Conservation (phyloP, 768 basidiomycete species). For the Leucocoprinus sp. region DNA sequence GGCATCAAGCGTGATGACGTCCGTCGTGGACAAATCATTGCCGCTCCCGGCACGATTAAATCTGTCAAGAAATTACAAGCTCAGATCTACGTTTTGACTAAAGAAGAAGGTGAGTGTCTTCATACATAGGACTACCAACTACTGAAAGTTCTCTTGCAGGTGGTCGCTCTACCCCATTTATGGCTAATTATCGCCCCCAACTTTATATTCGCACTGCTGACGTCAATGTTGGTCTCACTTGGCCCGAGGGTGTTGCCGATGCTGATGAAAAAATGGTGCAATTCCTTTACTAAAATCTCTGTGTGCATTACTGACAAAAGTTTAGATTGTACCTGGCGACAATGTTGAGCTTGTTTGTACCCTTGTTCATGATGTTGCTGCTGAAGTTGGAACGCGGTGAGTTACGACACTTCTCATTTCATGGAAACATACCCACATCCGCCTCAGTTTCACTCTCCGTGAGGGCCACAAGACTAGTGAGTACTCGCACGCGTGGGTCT, state of each 20-base stretch:
- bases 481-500: constrained; percentile 19
- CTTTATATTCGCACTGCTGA: constrained; percentile 95
- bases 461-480: constrained; percentile 90
- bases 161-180: constrained; percentile 87
- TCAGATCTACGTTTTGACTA: constrained; percentile 66
- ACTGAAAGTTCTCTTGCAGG: constrained; percentile 24
- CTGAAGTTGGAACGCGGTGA: constrained; percentile 78
- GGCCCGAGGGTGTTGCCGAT: constrained; percentile 78
- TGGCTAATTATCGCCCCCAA: constrained; percentile 90
- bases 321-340: constrained; percentile 92
- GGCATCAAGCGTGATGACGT: constrained; percentile 97
- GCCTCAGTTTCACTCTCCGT: constrained; percentile 74
- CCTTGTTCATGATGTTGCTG: constrained; percentile 78
- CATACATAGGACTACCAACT: not conserved
- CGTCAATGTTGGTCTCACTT: constrained; percentile 75
- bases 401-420: constrained; percentile 13
- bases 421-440: constrained; percentile 8
- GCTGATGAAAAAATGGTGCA: constrained; percentile 82
- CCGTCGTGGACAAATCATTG: constrained; percentile 86
- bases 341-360: constrained; percentile 89
- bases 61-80: constrained; percentile 93
- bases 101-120: not conserved
- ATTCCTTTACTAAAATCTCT: not conserved
- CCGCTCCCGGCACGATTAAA: constrained; percentile 85
- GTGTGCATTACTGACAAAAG: not conserved